Evolutionary conservation across 306 rosid genomes (phyloP).

Genomic region (Vigna reflexopilosa): DNA sequence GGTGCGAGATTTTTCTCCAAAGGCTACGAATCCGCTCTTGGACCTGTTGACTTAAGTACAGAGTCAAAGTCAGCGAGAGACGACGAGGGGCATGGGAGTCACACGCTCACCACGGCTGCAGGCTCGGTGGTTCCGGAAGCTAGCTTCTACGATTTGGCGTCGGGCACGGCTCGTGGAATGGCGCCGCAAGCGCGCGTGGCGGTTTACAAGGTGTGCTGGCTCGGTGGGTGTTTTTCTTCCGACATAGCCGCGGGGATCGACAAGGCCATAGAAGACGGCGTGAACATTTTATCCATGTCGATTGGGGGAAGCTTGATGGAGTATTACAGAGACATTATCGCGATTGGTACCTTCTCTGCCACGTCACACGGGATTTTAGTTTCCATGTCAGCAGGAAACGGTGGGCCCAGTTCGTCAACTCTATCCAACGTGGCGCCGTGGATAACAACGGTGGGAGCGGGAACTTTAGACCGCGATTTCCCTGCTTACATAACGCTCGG

Average conservation of each 20-base stretch:
- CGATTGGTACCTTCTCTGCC: constrained; percentile 86
- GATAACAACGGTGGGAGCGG: constrained; percentile 90
- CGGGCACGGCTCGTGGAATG: constrained; percentile 94
- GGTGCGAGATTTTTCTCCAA: constrained; percentile 85
- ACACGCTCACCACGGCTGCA: constrained; percentile 83
- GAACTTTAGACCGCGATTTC: constrained; percentile 88
- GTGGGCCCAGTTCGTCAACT: constrained; percentile 60
- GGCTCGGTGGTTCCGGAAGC: constrained; percentile 74
- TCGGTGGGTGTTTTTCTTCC: constrained; percentile 71
- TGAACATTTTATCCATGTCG: constrained; percentile 75
- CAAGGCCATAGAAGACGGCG: constrained; percentile 84
- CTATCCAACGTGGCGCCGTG: constrained; percentile 87
- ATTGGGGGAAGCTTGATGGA: constrained; percentile 66
- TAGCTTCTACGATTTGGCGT: constrained; percentile 75
- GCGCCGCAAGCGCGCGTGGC: constrained; percentile 82
- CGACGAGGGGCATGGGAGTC: constrained; percentile 92
- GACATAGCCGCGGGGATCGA: constrained; percentile 89
- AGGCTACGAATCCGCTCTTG: constrained; percentile 74
- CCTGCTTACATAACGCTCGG: constrained; percentile 70
- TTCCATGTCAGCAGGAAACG: constrained; percentile 86
- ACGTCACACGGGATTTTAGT: constrained; percentile 71
- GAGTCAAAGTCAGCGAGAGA: constrained; percentile 89
- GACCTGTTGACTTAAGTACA: constrained; percentile 51
- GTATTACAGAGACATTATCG: constrained; percentile 67
- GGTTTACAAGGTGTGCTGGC: constrained; percentile 84